Percentiles rank a stretch among this genome's conserved stretches.
Evolutionary conservation across 805 yeast species (phyloP).

Genomic region (Hanseniaspora pseudoguilliermondii): DNA sequence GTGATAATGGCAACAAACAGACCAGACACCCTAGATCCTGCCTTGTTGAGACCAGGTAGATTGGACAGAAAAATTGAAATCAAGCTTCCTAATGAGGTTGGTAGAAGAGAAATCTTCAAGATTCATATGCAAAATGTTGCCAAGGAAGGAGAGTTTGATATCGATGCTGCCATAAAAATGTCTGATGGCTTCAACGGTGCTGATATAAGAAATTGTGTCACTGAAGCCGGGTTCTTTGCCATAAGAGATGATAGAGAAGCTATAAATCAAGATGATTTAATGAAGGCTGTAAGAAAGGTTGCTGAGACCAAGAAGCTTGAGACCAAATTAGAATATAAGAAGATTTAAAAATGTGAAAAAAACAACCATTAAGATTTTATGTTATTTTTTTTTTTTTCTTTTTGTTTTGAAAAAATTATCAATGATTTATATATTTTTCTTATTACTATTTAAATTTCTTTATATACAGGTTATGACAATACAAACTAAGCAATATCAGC

Average conservation of each 20-base stretch:
- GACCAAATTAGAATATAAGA: constrained; percentile 90
- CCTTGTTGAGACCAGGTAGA: constrained; percentile 92
- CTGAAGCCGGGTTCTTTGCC: constrained; percentile 98
- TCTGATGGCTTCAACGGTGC: constrained; percentile 99
- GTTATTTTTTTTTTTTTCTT: not conserved
- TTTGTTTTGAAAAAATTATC: not conserved
- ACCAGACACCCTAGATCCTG: constrained; percentile 97
- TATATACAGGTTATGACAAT: constrained; percentile 3
- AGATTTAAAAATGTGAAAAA: constrained; percentile 41
- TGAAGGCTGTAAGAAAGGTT: constrained; percentile 97
- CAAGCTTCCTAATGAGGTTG: constrained; percentile 89
- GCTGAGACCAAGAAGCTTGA: constrained; percentile 94
- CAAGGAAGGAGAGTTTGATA: constrained; percentile 91
- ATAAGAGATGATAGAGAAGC: constrained; percentile 95
- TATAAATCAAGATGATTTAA: constrained; percentile 80
- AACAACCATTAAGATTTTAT: too few species aligned
- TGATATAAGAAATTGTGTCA: constrained; percentile 87
- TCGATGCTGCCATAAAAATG: constrained; percentile 95
- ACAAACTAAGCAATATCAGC: not conserved
- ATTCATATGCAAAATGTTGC: constrained; percentile 77
- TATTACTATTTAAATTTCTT: constrained; percentile 16
- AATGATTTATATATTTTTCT: not conserved
- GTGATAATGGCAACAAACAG: constrained; percentile 99
- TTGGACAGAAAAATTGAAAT: constrained; percentile 93
- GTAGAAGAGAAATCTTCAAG: constrained; percentile 85